Base-by-base conservation (phyloP, 768 basidiomycete genomes). In the Leccinum uliginosum region DNA sequence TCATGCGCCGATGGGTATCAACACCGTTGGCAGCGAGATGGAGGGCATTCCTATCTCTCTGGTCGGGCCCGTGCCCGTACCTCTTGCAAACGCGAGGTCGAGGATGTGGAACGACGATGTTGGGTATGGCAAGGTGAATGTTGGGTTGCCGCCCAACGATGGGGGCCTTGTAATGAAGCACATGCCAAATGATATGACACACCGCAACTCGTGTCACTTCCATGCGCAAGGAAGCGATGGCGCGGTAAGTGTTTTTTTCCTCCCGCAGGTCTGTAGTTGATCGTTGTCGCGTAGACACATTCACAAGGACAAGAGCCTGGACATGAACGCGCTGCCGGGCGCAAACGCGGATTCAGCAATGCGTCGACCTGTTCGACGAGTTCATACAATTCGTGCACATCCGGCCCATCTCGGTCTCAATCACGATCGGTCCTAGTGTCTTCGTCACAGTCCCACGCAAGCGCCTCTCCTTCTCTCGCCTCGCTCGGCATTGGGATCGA, bases 401-500 rank as follows among this genome's bases (percentile, higher is more conserved):
- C 63, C n/a, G 60, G 59, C 5, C 63, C 65, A n/a, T 59, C 54
- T 19, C 58, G 55, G n/a, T 66, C 60, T 15, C 57, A 59, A 2
- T 66, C 65, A 6, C 62, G 59, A n/a, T 54, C 62, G 0, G 34
- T 56, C 8, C 51, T 58, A n/a, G 27, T 62, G 44, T 56, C 61
- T 5, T 19, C 65, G 9, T 67, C 65, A 5, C 55, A 58, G 14
- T 66, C 60, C 10, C 44, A 67, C 10, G 43, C 55, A 14, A 62
- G 55, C 8, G 58, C 64, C 2, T 59, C 34, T n/a, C 59, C 59
- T 35, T 67, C 67, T 3, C 27, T 67, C 38, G 29, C 17, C n/a
- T 64, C 62, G 2, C 57, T 67, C 1, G 67, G 67, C 1, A 56
- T 67, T 14, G 66, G 65, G 9, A 58, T 69, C 4, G 67, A 67